Evolutionary conservation across 2,329 filamentous ascomycete genomes (phyloP), one percentile per base, ranked within the genome.

Genomic region (Phoma sp.): DNA sequence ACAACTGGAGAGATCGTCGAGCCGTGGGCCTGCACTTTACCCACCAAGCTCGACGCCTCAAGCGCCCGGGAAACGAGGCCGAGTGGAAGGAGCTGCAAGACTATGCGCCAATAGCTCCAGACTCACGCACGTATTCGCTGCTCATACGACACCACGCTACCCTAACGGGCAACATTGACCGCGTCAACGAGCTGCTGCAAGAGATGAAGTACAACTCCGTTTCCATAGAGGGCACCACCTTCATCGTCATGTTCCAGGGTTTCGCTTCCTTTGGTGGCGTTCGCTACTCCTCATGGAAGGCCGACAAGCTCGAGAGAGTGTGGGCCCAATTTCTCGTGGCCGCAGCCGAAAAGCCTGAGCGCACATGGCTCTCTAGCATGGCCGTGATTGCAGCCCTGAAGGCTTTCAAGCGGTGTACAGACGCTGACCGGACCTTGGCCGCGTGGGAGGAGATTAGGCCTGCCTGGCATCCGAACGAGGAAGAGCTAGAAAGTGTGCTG

Each of bases 211-310:
- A 79, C 33, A 87, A 69, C 31, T 77, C 82, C 3, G 80, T 96
- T 3, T 84, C 86, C 0, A 78, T 94, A 15, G 86, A 94, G 57
- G 89, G 89, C 6, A 84, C 88, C 53, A 84, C 96, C 22, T 97
- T 94, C 68, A 80, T 95, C 33, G 83, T 89, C 7, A 80, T 98
- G 3, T 90, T 98, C 76, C 88, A 91, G 65, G 92, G 90, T 0
- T 99, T 98, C 70, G 81, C 83, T 29, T 74, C 79, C 2, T 88
- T 96, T 68, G 94, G 93, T 10, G 87, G 86, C 24, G 75, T 82
- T 17, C 77, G 80, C 22, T 79, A 87, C 60, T 87, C 87, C 0
- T 81, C 85, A 12, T 99, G 95, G 94, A 91, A 85, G 25, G 78
- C 80, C 27, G 76, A 83, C 61, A 83, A 86, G n/a, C 82, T 98